Conservation (phyloP, 1,284 basidiomycete genomes). For the Trichosporon faecale region DNA sequence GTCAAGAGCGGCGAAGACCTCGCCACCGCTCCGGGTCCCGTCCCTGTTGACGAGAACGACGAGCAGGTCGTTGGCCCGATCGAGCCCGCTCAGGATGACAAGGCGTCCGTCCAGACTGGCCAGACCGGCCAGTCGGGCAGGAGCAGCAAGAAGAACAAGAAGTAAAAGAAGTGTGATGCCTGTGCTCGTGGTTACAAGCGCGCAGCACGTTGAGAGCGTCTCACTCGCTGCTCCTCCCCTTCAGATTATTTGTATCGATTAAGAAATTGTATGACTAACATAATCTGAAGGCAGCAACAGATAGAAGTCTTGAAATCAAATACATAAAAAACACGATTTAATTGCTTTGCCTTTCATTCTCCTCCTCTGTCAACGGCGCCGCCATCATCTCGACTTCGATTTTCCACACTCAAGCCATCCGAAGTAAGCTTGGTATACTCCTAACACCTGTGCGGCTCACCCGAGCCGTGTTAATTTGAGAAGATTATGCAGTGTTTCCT, state of each 20-base stretch:
- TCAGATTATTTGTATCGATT: conserved; percentile 12
- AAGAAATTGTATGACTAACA: conserved; percentile 11
- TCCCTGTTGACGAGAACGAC: conserved; percentile 59
- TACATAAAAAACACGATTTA: conserved; percentile 6
- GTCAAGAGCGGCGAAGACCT: not conserved
- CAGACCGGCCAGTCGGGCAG: conserved; percentile 4
- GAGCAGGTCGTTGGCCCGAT: conserved; percentile 17
- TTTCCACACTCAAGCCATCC: not conserved
- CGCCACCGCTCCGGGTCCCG: not conserved
- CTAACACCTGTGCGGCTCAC: not conserved
- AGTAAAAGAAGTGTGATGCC: not conserved
- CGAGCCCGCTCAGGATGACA: conserved; percentile 7
- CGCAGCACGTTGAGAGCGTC: not conserved
- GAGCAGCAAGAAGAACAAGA: conserved; percentile 6
- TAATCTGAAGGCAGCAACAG: conserved; percentile 5
- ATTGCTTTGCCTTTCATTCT: not conserved
- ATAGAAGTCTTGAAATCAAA: conserved; percentile 4
- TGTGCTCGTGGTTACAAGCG: conserved; percentile 4
- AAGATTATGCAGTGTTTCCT: conserved; percentile 2
- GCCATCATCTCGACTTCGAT: conserved; percentile 10
- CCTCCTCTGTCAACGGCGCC: not conserved
- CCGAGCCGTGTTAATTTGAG: not conserved
- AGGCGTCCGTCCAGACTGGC: conserved; percentile 4
- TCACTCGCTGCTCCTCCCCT: conserved; percentile 1
- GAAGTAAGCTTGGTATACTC: conserved; percentile 2